These are phyloP conservation scores for Dryas alaskensis DNA, from an alignment of 306 rosid species.

Conservation along the genomic window DNA sequence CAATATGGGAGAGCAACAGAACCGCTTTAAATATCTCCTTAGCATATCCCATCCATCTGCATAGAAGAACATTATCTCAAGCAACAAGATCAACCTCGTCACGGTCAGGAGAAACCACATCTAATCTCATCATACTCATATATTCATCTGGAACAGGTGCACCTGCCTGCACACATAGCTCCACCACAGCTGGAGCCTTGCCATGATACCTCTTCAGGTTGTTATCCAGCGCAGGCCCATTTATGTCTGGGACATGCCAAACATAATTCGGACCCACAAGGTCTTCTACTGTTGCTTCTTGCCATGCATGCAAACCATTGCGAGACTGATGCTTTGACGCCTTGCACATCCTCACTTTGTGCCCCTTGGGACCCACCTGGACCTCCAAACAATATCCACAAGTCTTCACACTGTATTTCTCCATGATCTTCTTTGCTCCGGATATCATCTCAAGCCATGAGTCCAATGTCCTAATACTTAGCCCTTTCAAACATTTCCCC, in stretches of 20 bases:
- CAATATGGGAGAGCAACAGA: not conserved
- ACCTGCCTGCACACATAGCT: constrained; percentile 77
- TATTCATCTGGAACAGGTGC: constrained; percentile 65
- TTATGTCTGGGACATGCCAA: constrained; percentile 73
- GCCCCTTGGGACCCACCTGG: constrained; percentile 87
- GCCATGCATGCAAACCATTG: constrained; percentile 91
- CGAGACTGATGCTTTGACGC: constrained; percentile 90
- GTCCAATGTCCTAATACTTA: constrained; percentile 46
- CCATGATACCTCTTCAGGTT: constrained; percentile 83
- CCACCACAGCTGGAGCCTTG: constrained; percentile 88
- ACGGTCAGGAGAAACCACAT: constrained; percentile 66
- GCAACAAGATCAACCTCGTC: constrained; percentile 81
- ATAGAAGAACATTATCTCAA: constrained; percentile 27
- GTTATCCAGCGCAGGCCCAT: constrained; percentile 57
- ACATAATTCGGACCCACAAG: constrained; percentile 67
- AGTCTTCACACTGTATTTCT: constrained; percentile 59
- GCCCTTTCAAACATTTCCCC: constrained; percentile 29
- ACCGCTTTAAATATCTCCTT: not conserved
- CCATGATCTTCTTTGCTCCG: constrained; percentile 73
- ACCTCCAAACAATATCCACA: constrained; percentile 87
- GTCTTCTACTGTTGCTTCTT: constrained; percentile 73
- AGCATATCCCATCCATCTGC: not conserved
- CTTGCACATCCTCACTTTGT: constrained; percentile 82
- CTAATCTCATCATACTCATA: constrained; percentile 86
- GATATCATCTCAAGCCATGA: constrained; percentile 76